Conservation (phyloP, 352 stramenopile species). For the Phytophthora niederhauseri region DNA sequence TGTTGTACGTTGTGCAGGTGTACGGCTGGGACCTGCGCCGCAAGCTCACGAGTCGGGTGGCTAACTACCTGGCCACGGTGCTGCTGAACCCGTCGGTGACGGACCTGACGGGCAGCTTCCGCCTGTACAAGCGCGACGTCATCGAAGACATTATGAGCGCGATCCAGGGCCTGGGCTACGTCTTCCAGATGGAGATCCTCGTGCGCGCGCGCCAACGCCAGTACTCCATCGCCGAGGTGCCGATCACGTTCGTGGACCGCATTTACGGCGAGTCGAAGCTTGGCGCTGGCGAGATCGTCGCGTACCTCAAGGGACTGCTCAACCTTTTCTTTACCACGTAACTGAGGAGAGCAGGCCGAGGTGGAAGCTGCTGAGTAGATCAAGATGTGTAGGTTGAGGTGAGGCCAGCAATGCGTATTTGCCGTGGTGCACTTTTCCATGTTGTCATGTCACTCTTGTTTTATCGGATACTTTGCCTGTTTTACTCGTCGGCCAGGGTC, state of each 20-base stretch:
- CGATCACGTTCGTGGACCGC: slow-evolving; percentile 98
- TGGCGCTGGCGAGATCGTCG: slow-evolving; percentile 97
- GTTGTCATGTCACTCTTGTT: slow-evolving; percentile 27
- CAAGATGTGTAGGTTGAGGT: slow-evolving; percentile 19
- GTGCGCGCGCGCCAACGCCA: slow-evolving; percentile 92
- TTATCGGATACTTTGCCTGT: slow-evolving; percentile 33
- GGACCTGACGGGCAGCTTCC: slow-evolving; percentile 98
- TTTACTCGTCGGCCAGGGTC: slow-evolving; percentile 21
- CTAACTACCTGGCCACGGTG: slow-evolving; percentile 98
- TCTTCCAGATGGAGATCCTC: slow-evolving; percentile 99
- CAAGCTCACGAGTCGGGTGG: slow-evolving; percentile 97
- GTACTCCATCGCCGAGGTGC: slow-evolving; percentile 95
- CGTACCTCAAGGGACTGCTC: slow-evolving; percentile 97
- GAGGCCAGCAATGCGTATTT: slow-evolving; percentile 24
- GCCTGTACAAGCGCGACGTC: slow-evolving; percentile 96
- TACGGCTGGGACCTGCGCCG: slow-evolving; percentile 96
- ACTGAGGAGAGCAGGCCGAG: slow-evolving; percentile 7
- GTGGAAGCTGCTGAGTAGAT: slow-evolving; percentile 6
- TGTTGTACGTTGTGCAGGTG: slow-evolving; percentile 59
- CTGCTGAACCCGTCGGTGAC: slow-evolving; percentile 95
- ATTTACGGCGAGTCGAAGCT: slow-evolving; percentile 99
- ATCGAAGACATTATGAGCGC: slow-evolving; percentile 95
- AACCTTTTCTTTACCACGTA: slow-evolving; percentile 97
- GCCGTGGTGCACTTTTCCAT: slow-evolving; percentile 28
- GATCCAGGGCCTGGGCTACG: slow-evolving; percentile 94